phyloP scores from a whole-genome alignment of 805 yeast species.

The Lipomyces sp. region DNA sequence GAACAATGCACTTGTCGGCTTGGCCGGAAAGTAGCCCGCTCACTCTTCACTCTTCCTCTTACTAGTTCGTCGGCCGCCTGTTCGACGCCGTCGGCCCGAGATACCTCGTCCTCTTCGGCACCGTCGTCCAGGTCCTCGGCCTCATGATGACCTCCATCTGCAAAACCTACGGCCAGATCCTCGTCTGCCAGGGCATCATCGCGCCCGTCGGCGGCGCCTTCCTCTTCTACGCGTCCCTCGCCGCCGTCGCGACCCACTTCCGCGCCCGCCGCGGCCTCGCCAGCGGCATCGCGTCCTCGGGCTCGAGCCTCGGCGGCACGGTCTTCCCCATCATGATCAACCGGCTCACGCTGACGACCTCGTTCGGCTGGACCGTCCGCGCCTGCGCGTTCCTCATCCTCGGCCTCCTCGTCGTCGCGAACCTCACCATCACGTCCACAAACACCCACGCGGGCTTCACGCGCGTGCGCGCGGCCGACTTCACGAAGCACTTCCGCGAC shows the following conservation, averaged over 20 bases:
- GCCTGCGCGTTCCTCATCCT: slow-evolving; percentile 47
- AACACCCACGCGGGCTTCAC: slow-evolving; percentile 12
- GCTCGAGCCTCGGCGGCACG: slow-evolving; percentile 53
- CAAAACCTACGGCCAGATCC: slow-evolving; percentile 47
- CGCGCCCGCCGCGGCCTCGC: slow-evolving; percentile 45
- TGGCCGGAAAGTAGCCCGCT: no score
- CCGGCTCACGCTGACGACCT: slow-evolving; percentile 28
- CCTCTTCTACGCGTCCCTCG: slow-evolving; percentile 31
- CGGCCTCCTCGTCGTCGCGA: slow-evolving; percentile 31
- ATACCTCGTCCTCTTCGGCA: slow-evolving; percentile 28
- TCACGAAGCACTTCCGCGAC: slow-evolving; percentile 6
- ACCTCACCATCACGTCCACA: slow-evolving; percentile 31
- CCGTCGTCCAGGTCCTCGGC: slow-evolving; percentile 31
- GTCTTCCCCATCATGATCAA: slow-evolving; percentile 47
- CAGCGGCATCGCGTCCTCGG: slow-evolving; percentile 47
- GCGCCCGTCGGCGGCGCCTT: slow-evolving; percentile 15
- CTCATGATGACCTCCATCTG: slow-evolving; percentile 40
- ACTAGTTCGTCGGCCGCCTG: slow-evolving; percentile 32
- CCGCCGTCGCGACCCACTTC: slow-evolving; percentile 49
- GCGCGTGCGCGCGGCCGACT: neutral
- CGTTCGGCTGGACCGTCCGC: slow-evolving; percentile 55
- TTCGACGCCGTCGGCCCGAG: slow-evolving; percentile 31
- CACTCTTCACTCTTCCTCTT: neutral
- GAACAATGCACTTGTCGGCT: no score
- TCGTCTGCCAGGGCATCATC: slow-evolving; percentile 45